phyloP scores from a whole-genome alignment of 208 protist genomes.

The Leishmania gerbilli region DNA sequence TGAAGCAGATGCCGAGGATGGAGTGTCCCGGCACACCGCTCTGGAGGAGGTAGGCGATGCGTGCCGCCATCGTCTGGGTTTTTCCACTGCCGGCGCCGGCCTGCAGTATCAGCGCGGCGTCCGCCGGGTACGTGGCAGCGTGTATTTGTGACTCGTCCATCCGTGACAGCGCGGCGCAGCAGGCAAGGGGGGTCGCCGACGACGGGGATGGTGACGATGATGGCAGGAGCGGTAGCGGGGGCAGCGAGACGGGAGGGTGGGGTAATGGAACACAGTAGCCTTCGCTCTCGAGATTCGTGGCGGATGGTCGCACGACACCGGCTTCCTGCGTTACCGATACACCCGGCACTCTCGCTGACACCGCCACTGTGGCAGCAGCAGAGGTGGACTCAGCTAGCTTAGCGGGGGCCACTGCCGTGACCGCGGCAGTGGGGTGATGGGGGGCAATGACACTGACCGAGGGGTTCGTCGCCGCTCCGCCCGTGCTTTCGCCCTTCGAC shows the following conservation, averaged over 20 bases:
- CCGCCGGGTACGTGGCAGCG: slow-evolving; percentile 44
- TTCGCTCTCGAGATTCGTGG: neutral
- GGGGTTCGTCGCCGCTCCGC: neutral
- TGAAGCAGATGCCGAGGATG: slow-evolving; percentile 88
- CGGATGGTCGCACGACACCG: neutral
- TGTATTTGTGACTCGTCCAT: slow-evolving; percentile 67
- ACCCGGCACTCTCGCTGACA: neutral
- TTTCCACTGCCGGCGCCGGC: slow-evolving; percentile 90
- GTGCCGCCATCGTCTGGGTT: slow-evolving; percentile 85
- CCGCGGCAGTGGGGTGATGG: neutral
- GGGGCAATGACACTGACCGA: neutral
- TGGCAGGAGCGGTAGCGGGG: neutral
- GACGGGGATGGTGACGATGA: neutral
- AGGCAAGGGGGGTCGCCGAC: neutral
- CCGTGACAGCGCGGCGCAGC: neutral
- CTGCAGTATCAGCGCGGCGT: slow-evolving; percentile 59
- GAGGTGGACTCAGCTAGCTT: neutral
- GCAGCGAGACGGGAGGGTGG: neutral
- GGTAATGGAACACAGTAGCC: neutral
- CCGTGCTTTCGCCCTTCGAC: neutral
- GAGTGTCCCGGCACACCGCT: slow-evolving; percentile 49
- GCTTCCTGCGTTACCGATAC: neutral
- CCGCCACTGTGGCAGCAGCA: neutral
- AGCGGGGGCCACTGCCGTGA: neutral
- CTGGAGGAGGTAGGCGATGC: slow-evolving; percentile 67